These are phyloP conservation scores for Microcos paniculata DNA, from an alignment of 345 rosid species.

Conservation along the genomic window DNA sequence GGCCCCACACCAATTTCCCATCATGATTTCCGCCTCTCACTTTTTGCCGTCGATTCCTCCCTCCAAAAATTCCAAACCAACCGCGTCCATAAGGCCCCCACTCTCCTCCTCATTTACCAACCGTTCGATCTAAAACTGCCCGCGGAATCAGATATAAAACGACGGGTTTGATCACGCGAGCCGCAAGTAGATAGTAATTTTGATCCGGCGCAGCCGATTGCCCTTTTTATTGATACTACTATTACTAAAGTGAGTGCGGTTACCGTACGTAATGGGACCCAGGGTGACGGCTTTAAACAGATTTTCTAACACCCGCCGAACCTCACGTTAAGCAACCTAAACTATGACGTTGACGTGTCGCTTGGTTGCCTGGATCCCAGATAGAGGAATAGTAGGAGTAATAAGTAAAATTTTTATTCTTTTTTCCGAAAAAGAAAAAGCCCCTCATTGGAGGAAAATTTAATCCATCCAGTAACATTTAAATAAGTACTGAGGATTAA, in stretches of 20 bases:
- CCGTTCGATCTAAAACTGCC: neutral
- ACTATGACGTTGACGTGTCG: neutral
- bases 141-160: neutral
- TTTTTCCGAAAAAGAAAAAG: too few relatives aligned
- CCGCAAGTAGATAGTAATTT: neutral
- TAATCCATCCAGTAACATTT: too few relatives aligned
- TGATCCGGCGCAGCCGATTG: neutral
- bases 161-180: neutral
- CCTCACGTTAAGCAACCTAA: neutral
- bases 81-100: neutral
- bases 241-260: neutral
- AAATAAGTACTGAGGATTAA: too few relatives aligned
- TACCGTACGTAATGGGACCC: neutral
- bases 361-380: neutral
- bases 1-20: conserved; percentile 9
- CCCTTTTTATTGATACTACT: too few relatives aligned
- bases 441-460: too few relatives aligned
- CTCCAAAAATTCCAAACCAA: too few relatives aligned
- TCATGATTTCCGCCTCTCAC: neutral
- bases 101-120: neutral
- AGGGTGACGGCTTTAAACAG: neutral
- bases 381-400: neutral
- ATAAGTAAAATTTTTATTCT: too few relatives aligned
- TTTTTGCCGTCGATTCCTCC: conserved; percentile 48
- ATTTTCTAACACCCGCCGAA: neutral